A percentile compares a stretch with the other conserved stretches of the same genome.
Evolutionary conservation across 495 filamentous ascomycete genomes (phyloP).

Genomic region (Penicillium samsonianum): DNA sequence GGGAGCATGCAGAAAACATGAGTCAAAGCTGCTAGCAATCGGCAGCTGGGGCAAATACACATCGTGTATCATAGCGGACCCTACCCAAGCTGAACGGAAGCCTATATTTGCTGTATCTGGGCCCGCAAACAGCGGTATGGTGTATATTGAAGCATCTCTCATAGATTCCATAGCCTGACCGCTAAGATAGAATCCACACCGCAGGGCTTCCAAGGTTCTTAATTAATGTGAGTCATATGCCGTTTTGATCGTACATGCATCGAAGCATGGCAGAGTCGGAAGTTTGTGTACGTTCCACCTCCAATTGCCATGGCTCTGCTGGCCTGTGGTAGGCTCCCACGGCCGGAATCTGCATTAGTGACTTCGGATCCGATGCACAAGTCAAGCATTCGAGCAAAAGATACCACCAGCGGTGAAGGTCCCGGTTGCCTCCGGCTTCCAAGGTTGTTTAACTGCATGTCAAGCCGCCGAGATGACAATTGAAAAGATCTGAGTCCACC

Average conservation of each 20-base stretch:
- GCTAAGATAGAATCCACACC: not conserved
- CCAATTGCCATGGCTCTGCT: conserved; percentile 7
- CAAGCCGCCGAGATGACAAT: conserved; percentile 10
- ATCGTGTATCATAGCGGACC: conserved; percentile 5
- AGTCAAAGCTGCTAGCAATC: not conserved
- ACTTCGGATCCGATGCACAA: conserved; percentile 9
- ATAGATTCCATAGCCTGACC: conserved; percentile 6
- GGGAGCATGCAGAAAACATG: conserved; percentile 13
- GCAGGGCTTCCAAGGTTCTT: not conserved
- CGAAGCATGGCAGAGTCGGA: conserved; percentile 15
- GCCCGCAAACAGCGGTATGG: conserved; percentile 15
- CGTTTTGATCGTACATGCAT: conserved; percentile 12
- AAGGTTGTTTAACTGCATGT: conserved; percentile 8
- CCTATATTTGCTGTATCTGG: not conserved
- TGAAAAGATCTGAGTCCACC: not conserved
- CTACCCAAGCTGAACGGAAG: conserved; percentile 3
- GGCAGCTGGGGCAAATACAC: conserved; percentile 13
- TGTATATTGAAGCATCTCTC: not conserved
- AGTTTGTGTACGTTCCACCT: not conserved
- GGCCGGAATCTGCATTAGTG: not conserved
- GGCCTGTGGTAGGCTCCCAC: not conserved
- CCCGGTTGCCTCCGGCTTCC: conserved; percentile 3
- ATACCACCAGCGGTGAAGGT: conserved; percentile 27
- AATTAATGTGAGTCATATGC: conserved; percentile 17
- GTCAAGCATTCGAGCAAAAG: conserved; percentile 12